Evolutionary conservation across 768 basidiomycete genomes (phyloP).

Genomic region (Coprinopsis marcescibilis): DNA sequence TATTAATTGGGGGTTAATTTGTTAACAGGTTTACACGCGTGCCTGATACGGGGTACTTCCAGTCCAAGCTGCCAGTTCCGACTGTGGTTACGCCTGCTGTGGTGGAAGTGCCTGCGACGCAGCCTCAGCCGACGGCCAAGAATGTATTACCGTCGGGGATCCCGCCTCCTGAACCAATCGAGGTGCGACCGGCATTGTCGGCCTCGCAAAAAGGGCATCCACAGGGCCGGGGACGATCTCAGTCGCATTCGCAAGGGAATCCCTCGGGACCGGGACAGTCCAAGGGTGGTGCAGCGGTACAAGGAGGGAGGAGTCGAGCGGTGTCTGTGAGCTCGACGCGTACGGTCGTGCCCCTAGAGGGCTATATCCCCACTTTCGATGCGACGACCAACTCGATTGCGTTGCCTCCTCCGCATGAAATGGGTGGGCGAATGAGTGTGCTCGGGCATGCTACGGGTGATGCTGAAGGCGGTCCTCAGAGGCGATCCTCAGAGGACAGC

Average conservation of each 20-base stretch:
- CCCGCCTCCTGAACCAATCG: too few relatives aligned
- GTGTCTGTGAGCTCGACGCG: too few relatives aligned
- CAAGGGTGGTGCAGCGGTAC: not conserved
- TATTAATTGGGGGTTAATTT: too few relatives aligned
- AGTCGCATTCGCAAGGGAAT: not conserved
- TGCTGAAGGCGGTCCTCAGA: too few relatives aligned
- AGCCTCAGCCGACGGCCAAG: constrained; percentile 22
- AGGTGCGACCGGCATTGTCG: too few relatives aligned
- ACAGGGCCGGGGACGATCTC: too few relatives aligned
- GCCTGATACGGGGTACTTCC: constrained; percentile 17
- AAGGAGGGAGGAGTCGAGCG: too few relatives aligned
- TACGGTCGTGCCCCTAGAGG: not conserved
- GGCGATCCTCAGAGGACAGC: too few relatives aligned
- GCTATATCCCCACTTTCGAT: not conserved
- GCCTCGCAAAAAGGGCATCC: too few relatives aligned
- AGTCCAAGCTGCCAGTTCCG: constrained; percentile 14
- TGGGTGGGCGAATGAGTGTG: not conserved
- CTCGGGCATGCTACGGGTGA: too few relatives aligned
- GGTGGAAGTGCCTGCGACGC: constrained; percentile 17
- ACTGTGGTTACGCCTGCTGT: constrained; percentile 20
- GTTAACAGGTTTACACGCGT: too few relatives aligned
- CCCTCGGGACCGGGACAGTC: not conserved
- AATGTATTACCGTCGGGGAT: too few relatives aligned
- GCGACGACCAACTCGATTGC: not conserved
- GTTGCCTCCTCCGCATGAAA: not conserved